These are phyloP conservation scores for Ceratobasidium sp. DNA, from an alignment of 1,284 basidiomycete species.

Conservation along the genomic window DNA sequence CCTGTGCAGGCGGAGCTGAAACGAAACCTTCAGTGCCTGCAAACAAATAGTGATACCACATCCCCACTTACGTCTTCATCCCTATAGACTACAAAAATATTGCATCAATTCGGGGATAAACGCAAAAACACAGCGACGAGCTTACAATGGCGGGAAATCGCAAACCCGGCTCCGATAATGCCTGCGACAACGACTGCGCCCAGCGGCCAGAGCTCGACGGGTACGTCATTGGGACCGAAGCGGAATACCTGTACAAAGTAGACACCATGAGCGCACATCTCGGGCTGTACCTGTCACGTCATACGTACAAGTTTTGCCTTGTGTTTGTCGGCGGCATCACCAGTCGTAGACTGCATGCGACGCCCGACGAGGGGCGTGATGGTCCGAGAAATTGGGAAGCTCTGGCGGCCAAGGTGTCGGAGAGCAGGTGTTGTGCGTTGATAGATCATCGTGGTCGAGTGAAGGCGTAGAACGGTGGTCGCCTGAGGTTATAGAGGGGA, in stretches of 20 bases:
- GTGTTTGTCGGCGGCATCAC: background rate
- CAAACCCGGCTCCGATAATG: constrained; percentile 42
- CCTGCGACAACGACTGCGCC: constrained; percentile 42
- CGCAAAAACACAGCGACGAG: background rate
- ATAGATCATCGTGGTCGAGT: constrained; percentile 16
- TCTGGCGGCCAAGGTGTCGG: constrained; percentile 16
- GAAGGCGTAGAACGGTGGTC: background rate
- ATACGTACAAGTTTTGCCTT: constrained; percentile 39
- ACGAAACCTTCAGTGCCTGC: constrained; percentile 5
- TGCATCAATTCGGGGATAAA: background rate
- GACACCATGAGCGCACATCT: background rate
- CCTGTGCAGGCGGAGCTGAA: constrained; percentile 38
- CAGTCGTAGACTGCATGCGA: constrained; percentile 20
- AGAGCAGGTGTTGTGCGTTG: constrained; percentile 33
- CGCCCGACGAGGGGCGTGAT: constrained; percentile 15
- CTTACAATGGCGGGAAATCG: constrained; percentile 45
- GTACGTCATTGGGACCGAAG: constrained; percentile 45
- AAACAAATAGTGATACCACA: background rate
- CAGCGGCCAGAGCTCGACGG: constrained; percentile 46
- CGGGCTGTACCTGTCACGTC: background rate
- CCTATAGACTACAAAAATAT: constrained; percentile 27
- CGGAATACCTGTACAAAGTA: constrained; percentile 37
- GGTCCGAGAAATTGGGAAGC: background rate
- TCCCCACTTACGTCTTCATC: constrained; percentile 35
- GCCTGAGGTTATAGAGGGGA: constrained; percentile 19